A percentile compares a stretch with the other conserved stretches of the same genome.
Conservation (phyloP, 2,329 filamentous ascomycete species). For the Penicillium verrucosum region DNA sequence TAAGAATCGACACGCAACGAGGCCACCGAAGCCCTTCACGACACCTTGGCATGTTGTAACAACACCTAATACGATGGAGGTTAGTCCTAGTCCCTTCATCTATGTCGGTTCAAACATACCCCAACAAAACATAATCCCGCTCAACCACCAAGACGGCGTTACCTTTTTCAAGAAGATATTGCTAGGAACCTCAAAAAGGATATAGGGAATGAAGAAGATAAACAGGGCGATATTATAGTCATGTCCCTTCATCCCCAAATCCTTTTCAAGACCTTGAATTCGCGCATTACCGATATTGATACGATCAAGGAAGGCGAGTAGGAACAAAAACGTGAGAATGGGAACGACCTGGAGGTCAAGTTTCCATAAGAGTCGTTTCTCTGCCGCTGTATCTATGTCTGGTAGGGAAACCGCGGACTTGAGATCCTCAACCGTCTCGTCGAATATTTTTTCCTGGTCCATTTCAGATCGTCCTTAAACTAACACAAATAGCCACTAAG, state of each 20-base stretch:
- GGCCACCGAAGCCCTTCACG: conserved; percentile 39
- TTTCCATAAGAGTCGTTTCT: conserved; percentile 49
- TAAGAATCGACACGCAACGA: conserved; percentile 37
- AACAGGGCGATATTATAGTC: conserved; percentile 45
- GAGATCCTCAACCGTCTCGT: conserved; percentile 20
- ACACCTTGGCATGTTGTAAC: conserved; percentile 45
- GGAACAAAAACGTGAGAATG: conserved; percentile 46
- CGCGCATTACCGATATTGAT: conserved; percentile 50
- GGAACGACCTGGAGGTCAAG: conserved; percentile 50
- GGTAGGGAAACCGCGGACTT: conserved; percentile 4
- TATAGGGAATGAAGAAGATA: conserved; percentile 48
- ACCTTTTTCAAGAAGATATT: conserved; percentile 48
- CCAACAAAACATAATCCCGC: conserved; percentile 43
- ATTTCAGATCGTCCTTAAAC: not conserved
- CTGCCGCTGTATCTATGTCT: conserved; percentile 32
- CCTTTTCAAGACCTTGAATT: conserved; percentile 43
- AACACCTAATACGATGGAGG: conserved; percentile 29
- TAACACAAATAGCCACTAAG: not conserved
- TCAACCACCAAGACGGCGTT: conserved; percentile 42
- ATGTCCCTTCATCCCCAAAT: conserved; percentile 43
- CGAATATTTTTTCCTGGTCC: conserved; percentile 11
- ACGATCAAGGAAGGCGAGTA: conserved; percentile 48
- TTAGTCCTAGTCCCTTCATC: not conserved
- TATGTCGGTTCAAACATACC: conserved; percentile 25
- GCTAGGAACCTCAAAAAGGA: conserved; percentile 47